Percentiles rank a stretch among this genome's conserved stretches.
These are phyloP conservation scores for Macrophomina pseudophaseolina DNA, from an alignment of 2,329 filamentous ascomycete species.

Conservation along the genomic window DNA sequence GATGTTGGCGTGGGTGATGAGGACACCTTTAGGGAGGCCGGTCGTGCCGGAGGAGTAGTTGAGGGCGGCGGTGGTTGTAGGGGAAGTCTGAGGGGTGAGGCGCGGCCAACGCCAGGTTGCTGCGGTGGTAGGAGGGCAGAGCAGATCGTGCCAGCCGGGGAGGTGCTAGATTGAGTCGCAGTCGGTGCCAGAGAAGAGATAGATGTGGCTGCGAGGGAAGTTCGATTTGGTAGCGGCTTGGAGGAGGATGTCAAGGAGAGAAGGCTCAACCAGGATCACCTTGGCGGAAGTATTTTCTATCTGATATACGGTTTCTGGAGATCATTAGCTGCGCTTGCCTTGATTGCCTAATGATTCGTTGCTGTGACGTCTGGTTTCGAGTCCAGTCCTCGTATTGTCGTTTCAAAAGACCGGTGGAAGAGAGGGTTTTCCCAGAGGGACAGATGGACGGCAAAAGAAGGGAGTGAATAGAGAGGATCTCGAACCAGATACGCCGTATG, in stretches of 20 bases:
- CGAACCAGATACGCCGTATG: constrained; percentile 55
- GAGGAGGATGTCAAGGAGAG: constrained; percentile 51
- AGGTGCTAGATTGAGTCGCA: constrained; percentile 41
- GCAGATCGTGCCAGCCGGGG: constrained; percentile 50
- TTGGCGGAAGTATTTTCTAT: constrained; percentile 58
- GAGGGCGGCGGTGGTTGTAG: constrained; percentile 34
- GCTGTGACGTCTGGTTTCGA: too few relatives aligned
- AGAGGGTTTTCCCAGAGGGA: neutral
- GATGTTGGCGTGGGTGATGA: constrained; percentile 51
- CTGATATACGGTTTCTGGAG: constrained; percentile 57
- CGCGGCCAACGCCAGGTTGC: constrained; percentile 50
- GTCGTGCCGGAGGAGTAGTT: constrained; percentile 47
- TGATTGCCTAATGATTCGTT: too few relatives aligned
- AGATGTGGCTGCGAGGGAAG: constrained; percentile 52
- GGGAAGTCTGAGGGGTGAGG: constrained; percentile 45
- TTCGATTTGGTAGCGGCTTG: constrained; percentile 49
- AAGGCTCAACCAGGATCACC: constrained; percentile 56
- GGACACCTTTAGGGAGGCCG: constrained; percentile 52
- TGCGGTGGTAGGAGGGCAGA: constrained; percentile 44
- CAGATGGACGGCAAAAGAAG: neutral
- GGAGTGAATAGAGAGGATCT: neutral
- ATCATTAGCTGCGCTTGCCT: neutral
- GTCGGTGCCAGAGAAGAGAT: constrained; percentile 54
- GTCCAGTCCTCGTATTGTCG: neutral
- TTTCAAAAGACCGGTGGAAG: too few relatives aligned